A percentile compares a stretch with the other conserved stretches of the same genome.
Conservation (phyloP, 257 asterid species). For the Nicotiana knightiana region DNA sequence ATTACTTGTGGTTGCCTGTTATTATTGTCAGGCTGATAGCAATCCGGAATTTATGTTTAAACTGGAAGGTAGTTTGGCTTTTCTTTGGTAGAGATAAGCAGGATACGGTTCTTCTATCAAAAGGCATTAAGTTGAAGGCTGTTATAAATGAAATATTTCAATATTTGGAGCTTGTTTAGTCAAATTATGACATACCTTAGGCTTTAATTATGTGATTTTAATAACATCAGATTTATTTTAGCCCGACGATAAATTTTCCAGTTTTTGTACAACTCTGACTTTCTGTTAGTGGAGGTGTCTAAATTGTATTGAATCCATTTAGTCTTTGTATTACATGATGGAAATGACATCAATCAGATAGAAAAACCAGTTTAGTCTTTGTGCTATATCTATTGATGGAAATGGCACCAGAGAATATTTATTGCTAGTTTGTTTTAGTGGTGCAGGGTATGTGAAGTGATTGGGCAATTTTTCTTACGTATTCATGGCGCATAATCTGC, state of each 20-base stretch:
- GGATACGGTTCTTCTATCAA: background rate
- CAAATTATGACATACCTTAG: background rate
- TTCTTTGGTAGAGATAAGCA: background rate
- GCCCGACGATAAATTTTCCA: background rate
- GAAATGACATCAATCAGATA: background rate
- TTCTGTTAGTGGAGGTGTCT: background rate
- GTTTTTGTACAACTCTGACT: background rate
- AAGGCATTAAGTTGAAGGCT: background rate
- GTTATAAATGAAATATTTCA: background rate
- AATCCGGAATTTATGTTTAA: background rate
- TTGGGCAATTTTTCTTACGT: background rate
- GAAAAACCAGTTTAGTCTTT: background rate
- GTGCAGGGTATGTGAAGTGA: background rate
- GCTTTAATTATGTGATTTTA: background rate
- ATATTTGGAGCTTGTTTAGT: background rate
- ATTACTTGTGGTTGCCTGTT: background rate
- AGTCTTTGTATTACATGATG: background rate
- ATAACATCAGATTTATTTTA: background rate
- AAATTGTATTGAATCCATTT: background rate
- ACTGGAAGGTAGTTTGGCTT: background rate
- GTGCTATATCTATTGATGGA: background rate
- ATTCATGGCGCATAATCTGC: background rate
- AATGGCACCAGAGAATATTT: background rate
- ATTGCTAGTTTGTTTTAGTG: background rate
- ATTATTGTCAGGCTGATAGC: background rate